phyloP scores from a whole-genome alignment of 139 green algal species.

The Axilococcus clingmanii region DNA sequence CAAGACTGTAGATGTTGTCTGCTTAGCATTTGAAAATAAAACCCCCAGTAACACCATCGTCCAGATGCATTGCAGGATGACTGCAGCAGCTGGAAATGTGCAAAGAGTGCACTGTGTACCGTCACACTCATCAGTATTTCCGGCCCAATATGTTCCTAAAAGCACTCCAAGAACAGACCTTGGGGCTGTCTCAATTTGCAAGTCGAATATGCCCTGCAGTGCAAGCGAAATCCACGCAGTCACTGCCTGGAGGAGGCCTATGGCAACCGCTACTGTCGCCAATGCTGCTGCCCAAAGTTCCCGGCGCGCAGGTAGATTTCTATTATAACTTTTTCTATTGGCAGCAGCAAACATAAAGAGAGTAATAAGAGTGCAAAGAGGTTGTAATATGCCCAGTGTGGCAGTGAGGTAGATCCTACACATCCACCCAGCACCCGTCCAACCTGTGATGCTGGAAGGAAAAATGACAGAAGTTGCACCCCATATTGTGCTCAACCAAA shows the following conservation, averaged over 20 bases:
- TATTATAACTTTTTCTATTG: background rate
- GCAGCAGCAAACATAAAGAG: constrained; percentile 17
- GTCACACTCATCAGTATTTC: constrained; percentile 11
- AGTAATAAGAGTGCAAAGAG: constrained; percentile 1
- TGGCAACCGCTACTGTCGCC: background rate
- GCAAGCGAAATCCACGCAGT: constrained; percentile 18
- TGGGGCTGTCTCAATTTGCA: constrained; percentile 3
- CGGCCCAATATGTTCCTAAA: constrained; percentile 20
- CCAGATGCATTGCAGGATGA: constrained; percentile 8
- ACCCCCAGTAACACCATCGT: constrained; percentile 1
- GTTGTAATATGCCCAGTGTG: constrained; percentile 12
- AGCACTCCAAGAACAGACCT: constrained; percentile 18
- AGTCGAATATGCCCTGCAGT: background rate
- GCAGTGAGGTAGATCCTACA: constrained; percentile 23
- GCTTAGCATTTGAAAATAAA: constrained; percentile 2
- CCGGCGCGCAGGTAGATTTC: background rate
- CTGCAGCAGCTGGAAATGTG: constrained; percentile 18
- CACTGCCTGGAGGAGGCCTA: constrained; percentile 7
- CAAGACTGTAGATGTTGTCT: constrained; percentile 4
- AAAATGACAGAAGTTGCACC: constrained; percentile 14
- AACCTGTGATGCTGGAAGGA: constrained; percentile 3
- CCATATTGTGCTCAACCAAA: constrained; percentile 22
- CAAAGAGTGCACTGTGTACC: constrained; percentile 10
- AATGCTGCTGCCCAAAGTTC: background rate
- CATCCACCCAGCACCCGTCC: constrained; percentile 18